Evolutionary conservation across 1,284 basidiomycete genomes (phyloP).

Genomic region (Tremellales sp.): DNA sequence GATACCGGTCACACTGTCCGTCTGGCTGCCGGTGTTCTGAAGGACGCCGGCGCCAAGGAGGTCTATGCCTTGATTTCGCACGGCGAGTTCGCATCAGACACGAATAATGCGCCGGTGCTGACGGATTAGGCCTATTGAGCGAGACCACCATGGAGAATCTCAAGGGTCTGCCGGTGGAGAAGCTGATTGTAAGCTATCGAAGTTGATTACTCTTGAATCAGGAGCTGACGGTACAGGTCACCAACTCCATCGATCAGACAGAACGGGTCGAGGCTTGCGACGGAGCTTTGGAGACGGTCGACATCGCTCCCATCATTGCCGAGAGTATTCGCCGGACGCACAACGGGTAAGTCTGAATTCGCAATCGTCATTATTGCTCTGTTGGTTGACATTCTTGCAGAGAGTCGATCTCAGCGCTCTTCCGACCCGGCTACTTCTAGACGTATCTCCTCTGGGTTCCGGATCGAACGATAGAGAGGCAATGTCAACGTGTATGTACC

Average conservation of each 20-base stretch:
- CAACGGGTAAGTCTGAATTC: constrained; percentile 81
- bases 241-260: constrained; percentile 72
- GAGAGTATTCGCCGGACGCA: constrained; percentile 96
- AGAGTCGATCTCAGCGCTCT: constrained; percentile 44
- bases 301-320: constrained; percentile 84
- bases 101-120: neutral
- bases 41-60: constrained; percentile 80
- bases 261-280: constrained; percentile 50
- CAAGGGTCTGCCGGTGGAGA: constrained; percentile 72
- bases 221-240: constrained; percentile 54
- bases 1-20: constrained; percentile 87
- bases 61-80: constrained; percentile 90
- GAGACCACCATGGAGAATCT: constrained; percentile 76
- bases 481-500: neutral
- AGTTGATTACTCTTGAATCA: neutral
- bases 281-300: constrained; percentile 59
- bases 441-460: neutral
- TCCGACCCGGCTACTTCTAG: constrained; percentile 34
- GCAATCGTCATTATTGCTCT: too few relatives aligned
- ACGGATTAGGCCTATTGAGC: constrained; percentile 68
- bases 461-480: neutral
- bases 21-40: constrained; percentile 77
- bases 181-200: constrained; percentile 69
- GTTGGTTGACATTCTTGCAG: too few relatives aligned
- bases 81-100: constrained; percentile 55